Evolutionary conservation across 345 rosid species (phyloP), one percentile per base, ranked within the genome.

Genomic region (Eucalyptus paniculata): DNA sequence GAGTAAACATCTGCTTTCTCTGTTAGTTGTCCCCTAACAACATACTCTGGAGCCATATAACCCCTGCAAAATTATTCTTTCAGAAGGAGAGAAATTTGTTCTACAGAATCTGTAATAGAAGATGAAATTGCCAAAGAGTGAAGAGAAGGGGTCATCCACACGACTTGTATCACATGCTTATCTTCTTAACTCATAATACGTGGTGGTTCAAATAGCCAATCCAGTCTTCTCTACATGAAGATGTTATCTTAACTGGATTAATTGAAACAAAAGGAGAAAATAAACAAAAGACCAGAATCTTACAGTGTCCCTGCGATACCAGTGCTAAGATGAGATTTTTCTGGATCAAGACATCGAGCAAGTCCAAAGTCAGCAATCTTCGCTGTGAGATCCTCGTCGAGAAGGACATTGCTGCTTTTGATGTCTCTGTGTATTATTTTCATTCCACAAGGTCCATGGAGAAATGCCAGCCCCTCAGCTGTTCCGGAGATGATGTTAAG

Each of bases 241-340:
- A 54, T 34, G 51, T 26, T 6, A 87, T 77, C 23, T 80, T 15
- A 86, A 26, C 72, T 26, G 10, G 37, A 4, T 32, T 12, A 6
- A 28, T 49, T 13, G 30, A 45, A 89, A 65, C 2, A 6, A 62
- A 51, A 28, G 23, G 26, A 40, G 40, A 58, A 21, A 67, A 28
- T 50, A 28, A 40, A 51, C 18, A 30, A 69, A 26, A 72, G 45
- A 72, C 45, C 26, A 10, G 45, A 37, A 72, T 47, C 91, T 88
- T 86, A 90, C 91, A 86, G 90, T 53, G 91, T 90, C 80, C 91
- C 91, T 32, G 91, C 91, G 4, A 90, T 72, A 51, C 90, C 91
- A 8, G 91, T 90, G 88, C 90, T 90, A 58, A 90, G 87, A 88
- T 90, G 91, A 62, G 86, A 83, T 81, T 65, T 69, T 50, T 88